Conservation (phyloP, 208 protist species). For the Acanthamoeba quina region DNA sequence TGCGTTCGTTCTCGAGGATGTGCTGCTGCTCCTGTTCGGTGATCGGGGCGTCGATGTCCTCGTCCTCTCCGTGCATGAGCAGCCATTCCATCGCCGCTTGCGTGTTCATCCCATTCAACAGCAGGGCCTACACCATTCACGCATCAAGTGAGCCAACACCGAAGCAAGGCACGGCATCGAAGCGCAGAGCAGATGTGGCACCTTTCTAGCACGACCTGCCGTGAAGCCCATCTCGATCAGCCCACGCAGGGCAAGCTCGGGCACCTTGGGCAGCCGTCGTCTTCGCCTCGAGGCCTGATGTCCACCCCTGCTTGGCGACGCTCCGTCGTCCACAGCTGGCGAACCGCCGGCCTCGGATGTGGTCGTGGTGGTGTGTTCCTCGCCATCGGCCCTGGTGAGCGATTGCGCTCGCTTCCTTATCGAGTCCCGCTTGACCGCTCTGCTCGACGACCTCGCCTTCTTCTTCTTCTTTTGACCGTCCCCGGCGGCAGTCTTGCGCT, state of each 20-base stretch:
- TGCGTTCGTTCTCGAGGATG: neutral
- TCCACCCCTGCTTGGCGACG: neutral
- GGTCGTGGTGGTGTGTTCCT: neutral
- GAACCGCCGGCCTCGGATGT: neutral
- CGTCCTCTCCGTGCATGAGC: conserved; percentile 58
- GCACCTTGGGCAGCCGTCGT: conserved; percentile 1
- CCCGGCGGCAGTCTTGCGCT: neutral
- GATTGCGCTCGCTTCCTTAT: neutral
- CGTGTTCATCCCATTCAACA: conserved; percentile 52
- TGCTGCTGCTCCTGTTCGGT: neutral
- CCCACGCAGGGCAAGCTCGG: conserved; percentile 3
- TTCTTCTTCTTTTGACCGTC: neutral
- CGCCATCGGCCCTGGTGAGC: neutral
- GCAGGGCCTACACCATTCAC: neutral
- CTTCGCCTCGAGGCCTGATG: neutral
- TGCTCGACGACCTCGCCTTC: neutral
- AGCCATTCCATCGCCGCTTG: conserved; percentile 68
- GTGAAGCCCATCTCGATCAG: conserved; percentile 56
- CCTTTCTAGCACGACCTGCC: neutral
- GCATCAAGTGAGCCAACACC: too few relatives aligned
- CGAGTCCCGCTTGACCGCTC: neutral
- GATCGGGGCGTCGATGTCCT: conserved; percentile 55
- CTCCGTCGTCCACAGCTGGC: neutral
- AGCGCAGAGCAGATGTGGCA: neutral
- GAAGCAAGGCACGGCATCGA: neutral